These are phyloP conservation scores for Geranium brycei DNA, from an alignment of 345 rosid genomes.

Conservation along the genomic window DNA sequence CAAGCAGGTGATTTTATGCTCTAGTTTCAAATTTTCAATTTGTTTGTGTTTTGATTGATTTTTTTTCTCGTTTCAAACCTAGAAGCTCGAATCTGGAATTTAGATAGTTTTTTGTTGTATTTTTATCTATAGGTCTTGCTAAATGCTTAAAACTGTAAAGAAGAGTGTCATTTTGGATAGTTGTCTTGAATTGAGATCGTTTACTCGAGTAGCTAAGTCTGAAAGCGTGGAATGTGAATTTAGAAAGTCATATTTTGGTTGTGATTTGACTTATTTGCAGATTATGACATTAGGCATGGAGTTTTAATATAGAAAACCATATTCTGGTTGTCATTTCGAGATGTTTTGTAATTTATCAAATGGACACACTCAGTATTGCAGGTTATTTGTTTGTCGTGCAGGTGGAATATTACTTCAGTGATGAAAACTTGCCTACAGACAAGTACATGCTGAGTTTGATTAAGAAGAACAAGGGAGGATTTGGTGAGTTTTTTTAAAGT, in stretches of 20 bases:
- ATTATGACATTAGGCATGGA: no score
- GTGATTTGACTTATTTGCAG: no score
- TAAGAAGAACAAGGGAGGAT: conserved; percentile 68
- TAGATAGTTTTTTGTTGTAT: not conserved
- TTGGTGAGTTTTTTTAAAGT: conserved; percentile 35
- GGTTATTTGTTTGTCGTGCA: conserved; percentile 14
- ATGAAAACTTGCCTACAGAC: conserved; percentile 74
- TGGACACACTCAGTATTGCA: not conserved
- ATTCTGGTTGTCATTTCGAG: no score
- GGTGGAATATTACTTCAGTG: conserved; percentile 93
- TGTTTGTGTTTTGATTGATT: not conserved
- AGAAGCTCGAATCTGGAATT: not conserved
- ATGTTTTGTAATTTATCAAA: not conserved
- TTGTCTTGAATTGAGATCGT: no score
- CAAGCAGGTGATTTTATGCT: conserved; percentile 31
- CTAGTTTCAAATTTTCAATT: not conserved
- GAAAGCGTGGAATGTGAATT: no score
- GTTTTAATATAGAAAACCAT: no score
- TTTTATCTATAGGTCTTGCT: not conserved
- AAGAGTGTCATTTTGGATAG: no score
- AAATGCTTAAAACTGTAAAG: no score
- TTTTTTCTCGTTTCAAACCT: not conserved
- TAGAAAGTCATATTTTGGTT: no score
- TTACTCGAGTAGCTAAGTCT: no score
- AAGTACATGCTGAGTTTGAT: conserved; percentile 52